Evolutionary conservation across 2,329 filamentous ascomycete species (phyloP), one percentile per base, ranked within the genome.

Genomic region (Metarhizium anisopliae): DNA sequence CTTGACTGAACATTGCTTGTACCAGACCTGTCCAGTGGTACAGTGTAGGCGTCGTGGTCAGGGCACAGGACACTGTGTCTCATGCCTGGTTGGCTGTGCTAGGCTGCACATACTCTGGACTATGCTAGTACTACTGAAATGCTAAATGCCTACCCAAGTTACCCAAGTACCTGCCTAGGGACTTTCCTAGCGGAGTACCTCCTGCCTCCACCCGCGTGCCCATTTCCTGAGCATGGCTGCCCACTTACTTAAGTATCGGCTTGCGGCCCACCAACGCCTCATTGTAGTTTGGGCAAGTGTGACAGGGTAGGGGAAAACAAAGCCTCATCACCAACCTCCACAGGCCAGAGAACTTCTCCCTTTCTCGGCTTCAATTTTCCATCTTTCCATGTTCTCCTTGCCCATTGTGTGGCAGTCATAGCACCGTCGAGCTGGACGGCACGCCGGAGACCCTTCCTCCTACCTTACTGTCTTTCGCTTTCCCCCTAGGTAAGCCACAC

Each of bases 351-450:
- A 55, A 60, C 61, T 60, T 59, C 59, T 59, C 58, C 58, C 55
- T 58, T 59, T 61, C 59, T 61, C 62, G 53, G 55, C 59, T 55
- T 58, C 59, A 59, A 58, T 57, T 50, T 54, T 54, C 56, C 47
- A 47, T 57, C 62, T 63, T 65, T 65, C 63, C 66, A 67, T 70
- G 66, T 65, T 61, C 61, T 63, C 65, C 64, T 63, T 64, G 70
- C 67, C 66, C 68, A 70, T 71, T 71, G 65, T 65, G 68, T 72
- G 68, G 69, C 69, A 70, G 66, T 69, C 64, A 61, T 69, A 67
- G 63, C 64, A 65, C 65, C 61, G 62, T 64, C 62, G 67, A 71
- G 69, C 69, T 71, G 68, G 68, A 67, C 61, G 66, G 64, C 61
- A 63, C 64, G 61, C 59, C 61, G 62, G 64, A 63, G 62, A 67